phyloP scores from a whole-genome alignment of 2,329 filamentous ascomycete genomes.

The Pseudocercospora eumusae region DNA sequence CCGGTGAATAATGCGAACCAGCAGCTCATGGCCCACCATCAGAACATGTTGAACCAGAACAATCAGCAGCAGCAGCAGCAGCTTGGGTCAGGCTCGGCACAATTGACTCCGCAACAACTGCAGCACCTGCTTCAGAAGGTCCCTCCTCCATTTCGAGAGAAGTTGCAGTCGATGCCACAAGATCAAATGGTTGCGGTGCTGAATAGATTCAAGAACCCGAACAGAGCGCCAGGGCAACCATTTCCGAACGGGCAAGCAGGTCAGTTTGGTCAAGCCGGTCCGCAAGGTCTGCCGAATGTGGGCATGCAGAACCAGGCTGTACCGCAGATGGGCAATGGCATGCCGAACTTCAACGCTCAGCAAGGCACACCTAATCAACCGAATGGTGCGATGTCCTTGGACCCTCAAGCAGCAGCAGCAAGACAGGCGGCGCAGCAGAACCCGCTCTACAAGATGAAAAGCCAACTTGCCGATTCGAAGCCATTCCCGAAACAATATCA shows the following conservation, averaged over 20 bases:
- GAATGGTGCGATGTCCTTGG: conserved; percentile 17
- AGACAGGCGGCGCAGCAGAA: conserved; percentile 23
- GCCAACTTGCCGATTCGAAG: conserved; percentile 23
- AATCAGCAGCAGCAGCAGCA: conserved; percentile 42
- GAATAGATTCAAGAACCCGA: conserved; percentile 17
- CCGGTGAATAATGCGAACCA: conserved; percentile 32
- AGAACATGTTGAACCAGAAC: conserved; percentile 38
- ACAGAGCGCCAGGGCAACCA: conserved; percentile 19
- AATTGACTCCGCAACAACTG: conserved; percentile 21
- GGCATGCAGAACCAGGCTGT: conserved; percentile 18
- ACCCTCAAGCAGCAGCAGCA: conserved; percentile 20
- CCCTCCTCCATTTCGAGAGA: conserved; percentile 25
- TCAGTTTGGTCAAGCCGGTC: conserved; percentile 6
- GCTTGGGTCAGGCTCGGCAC: conserved; percentile 20
- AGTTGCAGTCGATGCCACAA: conserved; percentile 23
- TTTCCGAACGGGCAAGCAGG: not conserved
- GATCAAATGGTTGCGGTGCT: conserved; percentile 22
- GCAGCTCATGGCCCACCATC: conserved; percentile 35
- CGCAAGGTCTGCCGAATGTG: conserved; percentile 24
- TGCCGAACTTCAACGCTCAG: conserved; percentile 30
- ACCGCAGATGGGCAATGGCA: conserved; percentile 26
- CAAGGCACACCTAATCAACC: conserved; percentile 19
- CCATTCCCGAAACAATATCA: conserved; percentile 25
- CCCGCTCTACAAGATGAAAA: conserved; percentile 19
- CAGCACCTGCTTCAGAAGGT: conserved; percentile 20